These are phyloP conservation scores for Hanseniaspora mollemarum DNA, from an alignment of 805 yeast species.

Conservation along the genomic window DNA sequence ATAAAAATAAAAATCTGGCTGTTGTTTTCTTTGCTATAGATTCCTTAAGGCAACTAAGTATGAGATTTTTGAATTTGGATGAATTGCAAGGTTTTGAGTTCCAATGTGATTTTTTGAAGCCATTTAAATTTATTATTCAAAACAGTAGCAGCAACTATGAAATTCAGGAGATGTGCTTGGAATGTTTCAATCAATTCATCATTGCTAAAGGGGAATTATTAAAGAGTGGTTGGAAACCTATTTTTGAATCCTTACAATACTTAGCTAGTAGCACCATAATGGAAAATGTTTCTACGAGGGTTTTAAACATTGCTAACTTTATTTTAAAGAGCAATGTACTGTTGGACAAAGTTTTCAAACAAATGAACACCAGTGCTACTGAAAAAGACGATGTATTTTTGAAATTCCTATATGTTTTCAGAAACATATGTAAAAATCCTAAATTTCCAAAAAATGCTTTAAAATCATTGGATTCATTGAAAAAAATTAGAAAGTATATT, in stretches of 20 bases:
- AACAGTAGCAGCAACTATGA: slow-evolving; percentile 50
- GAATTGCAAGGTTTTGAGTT: slow-evolving; percentile 92
- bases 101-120: slow-evolving; percentile 85
- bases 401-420: slow-evolving; percentile 61
- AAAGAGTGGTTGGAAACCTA: slow-evolving; percentile 89
- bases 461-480: slow-evolving; percentile 66
- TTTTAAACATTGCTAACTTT: slow-evolving; percentile 11
- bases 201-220: slow-evolving; percentile 60
- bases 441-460: slow-evolving; percentile 69
- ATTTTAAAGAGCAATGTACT: slow-evolving; percentile 12
- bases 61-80: slow-evolving; percentile 84
- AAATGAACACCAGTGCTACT: not conserved
- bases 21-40: slow-evolving; percentile 87
- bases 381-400: slow-evolving; percentile 52
- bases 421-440: slow-evolving; percentile 74
- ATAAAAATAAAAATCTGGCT: slow-evolving; percentile 44
- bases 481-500: slow-evolving; percentile 44
- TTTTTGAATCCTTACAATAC: slow-evolving; percentile 63
- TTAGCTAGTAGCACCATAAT: slow-evolving; percentile 45
- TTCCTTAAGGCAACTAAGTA: slow-evolving; percentile 81
- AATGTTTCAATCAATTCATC: slow-evolving; percentile 78
- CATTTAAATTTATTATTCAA: slow-evolving; percentile 68
- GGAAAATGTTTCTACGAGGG: slow-evolving; percentile 14
- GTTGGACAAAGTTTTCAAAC: slow-evolving; percentile 10
- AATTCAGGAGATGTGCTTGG: slow-evolving; percentile 80